phyloP scores from a whole-genome alignment of 2,329 filamentous ascomycete genomes.

The Penicillium digitatum region DNA sequence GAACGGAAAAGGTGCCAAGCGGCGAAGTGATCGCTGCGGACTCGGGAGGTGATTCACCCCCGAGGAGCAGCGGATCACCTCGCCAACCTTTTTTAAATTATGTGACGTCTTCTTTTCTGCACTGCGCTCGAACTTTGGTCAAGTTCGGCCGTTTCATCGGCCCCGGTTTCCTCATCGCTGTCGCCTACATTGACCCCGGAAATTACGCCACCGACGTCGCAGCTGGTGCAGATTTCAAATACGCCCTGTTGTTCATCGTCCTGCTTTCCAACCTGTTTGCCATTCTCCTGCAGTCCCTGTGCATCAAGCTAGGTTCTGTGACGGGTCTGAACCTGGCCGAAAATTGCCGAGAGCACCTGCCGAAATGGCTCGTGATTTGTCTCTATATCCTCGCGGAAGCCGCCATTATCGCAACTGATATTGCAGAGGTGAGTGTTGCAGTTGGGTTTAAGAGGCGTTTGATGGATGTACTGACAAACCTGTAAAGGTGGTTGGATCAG shows the following conservation, averaged over 20 bases:
- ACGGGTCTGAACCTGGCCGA: conserved; percentile 65
- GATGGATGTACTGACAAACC: background rate
- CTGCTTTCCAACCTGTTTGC: conserved; percentile 49
- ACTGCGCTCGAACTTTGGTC: conserved; percentile 29
- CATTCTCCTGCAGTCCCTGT: conserved; percentile 47
- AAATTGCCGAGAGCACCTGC: conserved; percentile 62
- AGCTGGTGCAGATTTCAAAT: conserved; percentile 46
- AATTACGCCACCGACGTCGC: conserved; percentile 50
- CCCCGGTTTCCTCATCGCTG: conserved; percentile 48
- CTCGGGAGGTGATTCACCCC: conserved; percentile 29
- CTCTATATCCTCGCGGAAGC: conserved; percentile 62
- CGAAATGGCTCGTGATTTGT: conserved; percentile 60
- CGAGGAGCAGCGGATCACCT: conserved; percentile 31
- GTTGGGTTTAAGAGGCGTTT: background rate
- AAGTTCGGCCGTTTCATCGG: conserved; percentile 47
- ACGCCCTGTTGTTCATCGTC: conserved; percentile 46
- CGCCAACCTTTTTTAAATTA: conserved; percentile 26
- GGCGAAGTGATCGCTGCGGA: conserved; percentile 30
- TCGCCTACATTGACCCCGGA: conserved; percentile 50
- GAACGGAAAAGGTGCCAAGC: conserved; percentile 21
- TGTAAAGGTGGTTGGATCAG: conserved; percentile 54
- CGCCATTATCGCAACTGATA: conserved; percentile 68
- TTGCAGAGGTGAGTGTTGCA: conserved; percentile 56
- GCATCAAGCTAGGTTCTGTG: conserved; percentile 63
- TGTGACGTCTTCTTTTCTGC: conserved; percentile 14